A percentile compares a stretch with the other conserved stretches of the same genome.
phyloP scores from a whole-genome alignment of 345 rosid genomes.

The Trapa bicornis region DNA sequence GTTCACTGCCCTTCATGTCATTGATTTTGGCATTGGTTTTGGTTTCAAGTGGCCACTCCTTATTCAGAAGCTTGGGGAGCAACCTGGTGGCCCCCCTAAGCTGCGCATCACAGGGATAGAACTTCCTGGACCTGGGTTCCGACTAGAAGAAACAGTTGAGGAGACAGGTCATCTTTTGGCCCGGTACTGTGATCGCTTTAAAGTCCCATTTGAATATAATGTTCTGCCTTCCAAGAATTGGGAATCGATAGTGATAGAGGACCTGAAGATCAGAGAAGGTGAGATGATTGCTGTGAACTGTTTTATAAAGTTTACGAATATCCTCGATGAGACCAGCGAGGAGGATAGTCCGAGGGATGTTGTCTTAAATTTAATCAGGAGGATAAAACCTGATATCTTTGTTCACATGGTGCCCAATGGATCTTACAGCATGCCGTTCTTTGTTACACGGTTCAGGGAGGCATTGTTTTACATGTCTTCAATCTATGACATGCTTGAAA shows the following conservation, averaged over 20 bases:
- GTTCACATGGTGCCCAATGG: conserved; percentile 15
- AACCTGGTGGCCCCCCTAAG: conserved; percentile 19
- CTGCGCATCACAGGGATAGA: conserved; percentile 29
- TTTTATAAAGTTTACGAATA: conserved; percentile 12
- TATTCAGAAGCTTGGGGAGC: conserved; percentile 16
- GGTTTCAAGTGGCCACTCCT: conserved; percentile 30
- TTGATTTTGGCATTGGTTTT: conserved; percentile 36
- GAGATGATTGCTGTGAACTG: conserved; percentile 19
- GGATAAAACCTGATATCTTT: conserved; percentile 18
- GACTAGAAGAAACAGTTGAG: conserved; percentile 19
- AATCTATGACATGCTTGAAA: conserved; percentile 18
- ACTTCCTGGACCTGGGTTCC: conserved; percentile 23
- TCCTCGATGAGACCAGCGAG: conserved; percentile 20
- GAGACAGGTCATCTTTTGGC: conserved; percentile 21
- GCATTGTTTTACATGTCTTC: conserved; percentile 21
- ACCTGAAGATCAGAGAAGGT: conserved; percentile 11
- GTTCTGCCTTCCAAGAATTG: conserved; percentile 25
- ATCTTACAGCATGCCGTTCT: conserved; percentile 18
- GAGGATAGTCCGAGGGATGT: conserved; percentile 16
- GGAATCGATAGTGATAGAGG: conserved; percentile 19
- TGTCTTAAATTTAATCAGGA: conserved; percentile 17
- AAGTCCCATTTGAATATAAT: conserved; percentile 25
- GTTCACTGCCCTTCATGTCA: conserved; percentile 16
- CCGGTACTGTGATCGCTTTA: conserved; percentile 19
- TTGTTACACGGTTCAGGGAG: conserved; percentile 36